phyloP scores from a whole-genome alignment of 768 basidiomycete genomes.

The Termitomyces sp. region DNA sequence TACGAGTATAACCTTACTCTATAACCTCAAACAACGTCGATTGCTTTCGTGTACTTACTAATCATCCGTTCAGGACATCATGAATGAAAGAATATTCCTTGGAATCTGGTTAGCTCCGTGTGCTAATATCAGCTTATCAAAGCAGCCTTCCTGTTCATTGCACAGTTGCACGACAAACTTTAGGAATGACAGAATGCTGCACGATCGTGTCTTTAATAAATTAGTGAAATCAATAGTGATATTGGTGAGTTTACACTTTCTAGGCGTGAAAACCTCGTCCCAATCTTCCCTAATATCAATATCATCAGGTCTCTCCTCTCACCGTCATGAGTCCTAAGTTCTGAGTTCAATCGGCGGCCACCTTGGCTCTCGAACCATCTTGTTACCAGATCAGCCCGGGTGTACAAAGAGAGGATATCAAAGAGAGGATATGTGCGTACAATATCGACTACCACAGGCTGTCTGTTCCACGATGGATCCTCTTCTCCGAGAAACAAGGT shows the following conservation, averaged over 20 bases:
- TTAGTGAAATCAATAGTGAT: background rate
- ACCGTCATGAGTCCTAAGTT: background rate
- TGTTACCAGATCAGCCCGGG: background rate
- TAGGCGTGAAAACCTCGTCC: background rate
- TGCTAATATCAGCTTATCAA: background rate
- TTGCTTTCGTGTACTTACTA: background rate
- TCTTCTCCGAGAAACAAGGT: conserved; percentile 21
- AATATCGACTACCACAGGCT: conserved; percentile 21
- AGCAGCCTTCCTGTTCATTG: background rate
- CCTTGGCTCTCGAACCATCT: conserved; percentile 14
- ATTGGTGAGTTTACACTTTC: background rate
- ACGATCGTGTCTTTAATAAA: background rate
- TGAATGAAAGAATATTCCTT: background rate
- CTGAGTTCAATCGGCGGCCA: background rate
- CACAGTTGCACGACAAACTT: background rate
- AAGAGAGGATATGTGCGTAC: conserved; percentile 14
- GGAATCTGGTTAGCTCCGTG: background rate
- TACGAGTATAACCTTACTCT: conserved; percentile 91
- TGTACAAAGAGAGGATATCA: background rate
- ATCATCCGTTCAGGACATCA: background rate
- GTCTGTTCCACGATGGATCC: conserved; percentile 23
- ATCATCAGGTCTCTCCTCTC: background rate
- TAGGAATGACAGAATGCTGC: too few species aligned
- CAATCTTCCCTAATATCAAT: background rate
- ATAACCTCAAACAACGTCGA: conserved; percentile 20